Conservation (phyloP, 2,329 filamentous ascomycete species). For the Talaromyces piceae region DNA sequence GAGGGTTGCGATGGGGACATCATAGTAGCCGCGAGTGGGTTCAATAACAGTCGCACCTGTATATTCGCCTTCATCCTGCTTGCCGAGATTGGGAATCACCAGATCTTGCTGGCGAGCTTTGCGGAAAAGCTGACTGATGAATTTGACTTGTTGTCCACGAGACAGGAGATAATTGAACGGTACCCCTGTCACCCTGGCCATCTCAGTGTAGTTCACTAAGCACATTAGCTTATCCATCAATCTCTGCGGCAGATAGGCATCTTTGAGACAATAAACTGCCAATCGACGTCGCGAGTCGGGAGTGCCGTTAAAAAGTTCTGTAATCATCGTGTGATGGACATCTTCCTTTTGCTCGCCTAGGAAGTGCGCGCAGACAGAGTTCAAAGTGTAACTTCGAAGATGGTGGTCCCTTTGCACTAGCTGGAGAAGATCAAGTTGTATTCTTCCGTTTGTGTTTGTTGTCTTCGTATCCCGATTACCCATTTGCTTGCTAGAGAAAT, state of each 20-base stretch:
- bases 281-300: conserved; percentile 84
- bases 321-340: conserved; percentile 98
- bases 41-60: conserved; percentile 98
- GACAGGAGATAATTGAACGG: conserved; percentile 92
- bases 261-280: conserved; percentile 93
- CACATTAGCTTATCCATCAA: conserved; percentile 97
- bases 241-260: conserved; percentile 88
- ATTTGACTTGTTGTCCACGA: conserved; percentile 93
- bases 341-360: conserved; percentile 97
- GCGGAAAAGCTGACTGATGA: conserved; percentile 92
- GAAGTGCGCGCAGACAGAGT: conserved; percentile 92
- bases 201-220: conserved; percentile 98
- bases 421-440: conserved; percentile 92
- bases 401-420: conserved; percentile 92
- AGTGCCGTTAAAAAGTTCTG: conserved; percentile 93
- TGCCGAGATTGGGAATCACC: conserved; percentile 79
- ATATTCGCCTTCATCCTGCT: conserved; percentile 78
- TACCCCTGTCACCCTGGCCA: conserved; percentile 98
- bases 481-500: conserved; percentile 97
- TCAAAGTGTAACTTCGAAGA: conserved; percentile 90
- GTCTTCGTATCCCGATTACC: conserved; percentile 89
- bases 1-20: conserved; percentile 88
- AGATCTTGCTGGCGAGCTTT: conserved; percentile 90
- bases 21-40: conserved; percentile 85
- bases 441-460: conserved; percentile 87